Percentiles rank a stretch among this genome's conserved stretches.
Conservation (phyloP, 805 yeast genomes). For the Yarrowia yakushimensis region DNA sequence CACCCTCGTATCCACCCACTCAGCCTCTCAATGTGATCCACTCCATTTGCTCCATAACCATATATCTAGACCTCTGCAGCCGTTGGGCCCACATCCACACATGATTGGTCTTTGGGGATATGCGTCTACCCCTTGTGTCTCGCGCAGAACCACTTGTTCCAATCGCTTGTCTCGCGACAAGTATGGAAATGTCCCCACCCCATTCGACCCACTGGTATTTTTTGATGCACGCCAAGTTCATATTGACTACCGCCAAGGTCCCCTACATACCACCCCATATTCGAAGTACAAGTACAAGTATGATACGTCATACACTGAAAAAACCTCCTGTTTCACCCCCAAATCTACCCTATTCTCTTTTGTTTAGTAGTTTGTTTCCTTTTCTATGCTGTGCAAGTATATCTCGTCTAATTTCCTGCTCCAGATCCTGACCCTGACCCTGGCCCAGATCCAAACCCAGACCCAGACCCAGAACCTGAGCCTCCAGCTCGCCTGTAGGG, state of each 20-base stretch:
- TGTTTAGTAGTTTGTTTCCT: background rate
- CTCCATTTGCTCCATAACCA: too few species aligned
- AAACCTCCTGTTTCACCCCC: too few species aligned
- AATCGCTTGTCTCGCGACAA: too few species aligned
- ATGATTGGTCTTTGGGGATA: conserved; percentile 6
- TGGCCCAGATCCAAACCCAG: background rate
- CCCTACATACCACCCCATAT: background rate
- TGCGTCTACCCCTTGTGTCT: background rate
- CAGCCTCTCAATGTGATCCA: too few species aligned
- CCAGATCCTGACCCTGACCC: background rate
- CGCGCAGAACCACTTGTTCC: background rate
- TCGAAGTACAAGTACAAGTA: background rate
- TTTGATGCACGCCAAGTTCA: background rate
- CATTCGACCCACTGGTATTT: background rate
- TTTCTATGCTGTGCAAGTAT: background rate
- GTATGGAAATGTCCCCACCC: too few species aligned
- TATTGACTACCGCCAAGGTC: too few species aligned
- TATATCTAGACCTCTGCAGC: too few species aligned
- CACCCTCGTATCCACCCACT: too few species aligned
- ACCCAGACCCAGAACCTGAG: background rate
- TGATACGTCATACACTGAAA: background rate
- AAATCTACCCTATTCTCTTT: background rate
- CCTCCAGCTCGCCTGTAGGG: background rate
- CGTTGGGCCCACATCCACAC: background rate
- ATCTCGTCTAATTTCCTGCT: background rate